Conservation (phyloP, 371 early-diverging fungal species). For the Actinomortierella ambigua region DNA sequence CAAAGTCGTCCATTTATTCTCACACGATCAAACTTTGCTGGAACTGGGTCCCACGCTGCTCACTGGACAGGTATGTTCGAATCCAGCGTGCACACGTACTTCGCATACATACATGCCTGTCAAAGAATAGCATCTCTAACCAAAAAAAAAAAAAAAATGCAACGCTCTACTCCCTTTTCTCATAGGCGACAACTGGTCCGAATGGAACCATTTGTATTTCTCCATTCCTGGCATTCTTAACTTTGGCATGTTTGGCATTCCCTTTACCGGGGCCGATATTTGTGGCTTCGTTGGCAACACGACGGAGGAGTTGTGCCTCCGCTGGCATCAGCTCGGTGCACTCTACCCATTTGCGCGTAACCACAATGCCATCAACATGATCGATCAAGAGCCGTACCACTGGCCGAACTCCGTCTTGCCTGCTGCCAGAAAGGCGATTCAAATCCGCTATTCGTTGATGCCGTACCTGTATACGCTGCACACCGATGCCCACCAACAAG, state of each 20-base stretch:
- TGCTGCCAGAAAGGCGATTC: slow-evolving; percentile 53
- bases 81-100: background rate
- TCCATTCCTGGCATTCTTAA: slow-evolving; percentile 63
- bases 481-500: slow-evolving; percentile 48
- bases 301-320: slow-evolving; percentile 60
- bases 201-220: slow-evolving; percentile 56
- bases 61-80: slow-evolving; percentile 31
- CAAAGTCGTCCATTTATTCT: slow-evolving; percentile 62
- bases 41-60: slow-evolving; percentile 50
- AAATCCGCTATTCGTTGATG: slow-evolving; percentile 65
- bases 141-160: background rate
- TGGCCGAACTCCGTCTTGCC: slow-evolving; percentile 54
- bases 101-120: background rate
- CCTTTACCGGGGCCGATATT: slow-evolving; percentile 70
- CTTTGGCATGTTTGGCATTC: slow-evolving; percentile 71
- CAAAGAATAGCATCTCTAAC: background rate
- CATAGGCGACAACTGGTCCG: slow-evolving; percentile 65
- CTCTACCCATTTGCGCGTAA: slow-evolving; percentile 79
- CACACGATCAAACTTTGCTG: slow-evolving; percentile 61
- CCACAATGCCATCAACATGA: slow-evolving; percentile 56
- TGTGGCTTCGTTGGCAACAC: slow-evolving; percentile 69
- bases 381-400: slow-evolving; percentile 61
- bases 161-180: background rate
- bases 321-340: slow-evolving; percentile 78
- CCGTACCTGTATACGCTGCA: slow-evolving; percentile 71